A percentile compares a stretch with the other conserved stretches of the same genome.
phyloP scores from a whole-genome alignment of 805 yeast genomes.

The Starmera quercuum region DNA sequence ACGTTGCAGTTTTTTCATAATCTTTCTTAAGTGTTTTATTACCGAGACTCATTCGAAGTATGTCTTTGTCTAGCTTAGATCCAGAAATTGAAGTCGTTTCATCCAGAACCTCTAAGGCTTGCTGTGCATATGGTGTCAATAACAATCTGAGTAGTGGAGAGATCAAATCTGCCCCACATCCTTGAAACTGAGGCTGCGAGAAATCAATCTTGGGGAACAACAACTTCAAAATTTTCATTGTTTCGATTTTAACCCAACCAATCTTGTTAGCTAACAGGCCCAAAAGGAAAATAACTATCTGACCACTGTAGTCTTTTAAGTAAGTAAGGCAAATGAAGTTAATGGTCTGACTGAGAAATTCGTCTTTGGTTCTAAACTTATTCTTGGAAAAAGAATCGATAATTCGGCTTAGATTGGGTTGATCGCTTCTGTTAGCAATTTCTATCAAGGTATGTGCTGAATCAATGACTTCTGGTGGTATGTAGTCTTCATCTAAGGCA shows the following conservation, averaged over 20 bases:
- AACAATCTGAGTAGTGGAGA: slow-evolving; percentile 78
- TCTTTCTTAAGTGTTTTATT: slow-evolving; percentile 70
- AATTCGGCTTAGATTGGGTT: slow-evolving; percentile 59
- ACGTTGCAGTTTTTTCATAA: slow-evolving; percentile 76
- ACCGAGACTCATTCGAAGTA: slow-evolving; percentile 86
- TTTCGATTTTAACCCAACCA: slow-evolving; percentile 74
- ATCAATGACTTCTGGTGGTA: slow-evolving; percentile 40
- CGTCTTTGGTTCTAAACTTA: slow-evolving; percentile 84
- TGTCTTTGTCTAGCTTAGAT: slow-evolving; percentile 84
- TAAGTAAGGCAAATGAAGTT: slow-evolving; percentile 59
- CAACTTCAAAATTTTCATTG: slow-evolving; percentile 66
- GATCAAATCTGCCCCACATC: slow-evolving; percentile 91
- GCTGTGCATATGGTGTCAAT: slow-evolving; percentile 80
- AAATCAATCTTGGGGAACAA: slow-evolving; percentile 74
- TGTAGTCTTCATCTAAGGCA: slow-evolving; percentile 55
- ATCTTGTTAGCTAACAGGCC: slow-evolving; percentile 74
- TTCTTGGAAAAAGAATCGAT: slow-evolving; percentile 69
- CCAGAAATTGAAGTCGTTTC: slow-evolving; percentile 83
- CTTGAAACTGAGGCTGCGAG: slow-evolving; percentile 68
- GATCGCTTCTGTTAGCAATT: slow-evolving; percentile 52
- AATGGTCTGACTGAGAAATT: slow-evolving; percentile 76
- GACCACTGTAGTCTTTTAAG: slow-evolving; percentile 70
- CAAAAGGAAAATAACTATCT: slow-evolving; percentile 63
- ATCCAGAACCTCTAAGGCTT: slow-evolving; percentile 85
- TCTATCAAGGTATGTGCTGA: slow-evolving; percentile 51